Evolutionary conservation across 2,329 filamentous ascomycete genomes (phyloP).

Genomic region (Capronia epimyces): DNA sequence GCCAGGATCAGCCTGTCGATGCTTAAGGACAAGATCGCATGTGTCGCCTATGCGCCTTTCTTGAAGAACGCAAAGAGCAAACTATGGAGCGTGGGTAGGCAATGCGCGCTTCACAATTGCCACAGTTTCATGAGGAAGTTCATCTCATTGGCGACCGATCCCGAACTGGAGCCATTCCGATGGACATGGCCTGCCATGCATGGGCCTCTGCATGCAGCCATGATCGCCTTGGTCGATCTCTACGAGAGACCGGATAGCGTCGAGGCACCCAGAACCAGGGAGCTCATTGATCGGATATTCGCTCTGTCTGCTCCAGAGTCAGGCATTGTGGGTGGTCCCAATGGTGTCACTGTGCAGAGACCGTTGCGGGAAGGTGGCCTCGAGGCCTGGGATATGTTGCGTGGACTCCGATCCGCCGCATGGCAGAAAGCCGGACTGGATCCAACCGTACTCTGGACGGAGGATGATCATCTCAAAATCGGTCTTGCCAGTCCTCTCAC

Average conservation of each 20-base stretch:
- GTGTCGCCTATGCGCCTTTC: slow-evolving; percentile 46
- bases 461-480: slow-evolving; percentile 41
- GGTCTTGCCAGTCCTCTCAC: slow-evolving; percentile 30
- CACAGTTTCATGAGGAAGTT: slow-evolving; percentile 48
- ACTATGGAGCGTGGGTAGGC: slow-evolving; percentile 44
- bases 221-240: slow-evolving; percentile 47
- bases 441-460: slow-evolving; percentile 44
- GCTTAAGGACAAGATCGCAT: slow-evolving; percentile 42
- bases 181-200: slow-evolving; percentile 47
- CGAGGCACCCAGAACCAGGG: slow-evolving; percentile 42
- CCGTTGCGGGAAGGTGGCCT: slow-evolving; percentile 45
- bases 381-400: slow-evolving; percentile 47
- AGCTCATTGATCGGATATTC: slow-evolving; percentile 45
- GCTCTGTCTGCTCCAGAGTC: slow-evolving; percentile 42
- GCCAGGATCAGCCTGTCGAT: slow-evolving; percentile 41
- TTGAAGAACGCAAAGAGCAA: slow-evolving; percentile 46
- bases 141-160: slow-evolving; percentile 43
- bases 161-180: slow-evolving; percentile 45
- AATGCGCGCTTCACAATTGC: slow-evolving; percentile 44
- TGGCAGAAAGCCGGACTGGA: slow-evolving; percentile 47
- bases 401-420: slow-evolving; percentile 43
- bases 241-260: slow-evolving; percentile 44
- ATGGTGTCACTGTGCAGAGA: slow-evolving; percentile 41
- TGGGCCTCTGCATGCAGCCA: slow-evolving; percentile 43
- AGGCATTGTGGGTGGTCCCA: slow-evolving; percentile 43